A percentile compares a stretch with the other conserved stretches of the same genome.
These are phyloP conservation scores for Trichoderma sp. DNA, from an alignment of 2,329 filamentous ascomycete species.

Conservation along the genomic window DNA sequence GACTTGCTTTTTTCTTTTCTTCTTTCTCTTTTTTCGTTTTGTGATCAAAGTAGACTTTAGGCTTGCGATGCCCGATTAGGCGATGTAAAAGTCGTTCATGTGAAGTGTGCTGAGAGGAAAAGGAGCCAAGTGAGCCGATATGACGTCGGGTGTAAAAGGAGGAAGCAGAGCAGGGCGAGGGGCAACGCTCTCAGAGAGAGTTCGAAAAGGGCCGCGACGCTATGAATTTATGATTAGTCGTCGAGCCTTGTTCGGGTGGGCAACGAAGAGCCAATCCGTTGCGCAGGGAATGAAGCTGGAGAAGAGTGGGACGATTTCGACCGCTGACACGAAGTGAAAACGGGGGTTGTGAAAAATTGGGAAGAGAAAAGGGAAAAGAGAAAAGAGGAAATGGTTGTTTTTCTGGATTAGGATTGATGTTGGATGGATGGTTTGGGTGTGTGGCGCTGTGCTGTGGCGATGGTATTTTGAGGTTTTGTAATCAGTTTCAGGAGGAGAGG, in stretches of 20 bases:
- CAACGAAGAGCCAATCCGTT: neutral
- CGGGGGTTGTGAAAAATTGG: neutral
- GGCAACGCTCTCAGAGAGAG: too few species aligned
- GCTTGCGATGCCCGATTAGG: neutral
- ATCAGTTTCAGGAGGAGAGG: neutral
- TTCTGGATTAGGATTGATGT: neutral
- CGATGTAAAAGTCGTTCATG: neutral
- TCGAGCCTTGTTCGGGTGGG: neutral
- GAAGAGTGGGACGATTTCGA: neutral
- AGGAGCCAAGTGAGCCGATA: neutral
- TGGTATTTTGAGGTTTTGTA: neutral
- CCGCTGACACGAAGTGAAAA: neutral
- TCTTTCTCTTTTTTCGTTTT: neutral
- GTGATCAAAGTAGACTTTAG: neutral
- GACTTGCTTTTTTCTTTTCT: neutral
- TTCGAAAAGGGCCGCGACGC: neutral
- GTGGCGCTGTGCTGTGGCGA: neutral
- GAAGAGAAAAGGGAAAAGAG: neutral
- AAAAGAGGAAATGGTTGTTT: neutral
- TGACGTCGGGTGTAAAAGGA: neutral
- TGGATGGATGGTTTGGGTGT: neutral
- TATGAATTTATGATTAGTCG: constrained; percentile 1
- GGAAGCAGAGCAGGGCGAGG: neutral
- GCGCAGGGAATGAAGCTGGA: neutral
- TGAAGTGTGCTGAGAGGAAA: neutral